These are phyloP conservation scores for Pleurotus giganteus DNA, from an alignment of 768 basidiomycete species.

Conservation along the genomic window DNA sequence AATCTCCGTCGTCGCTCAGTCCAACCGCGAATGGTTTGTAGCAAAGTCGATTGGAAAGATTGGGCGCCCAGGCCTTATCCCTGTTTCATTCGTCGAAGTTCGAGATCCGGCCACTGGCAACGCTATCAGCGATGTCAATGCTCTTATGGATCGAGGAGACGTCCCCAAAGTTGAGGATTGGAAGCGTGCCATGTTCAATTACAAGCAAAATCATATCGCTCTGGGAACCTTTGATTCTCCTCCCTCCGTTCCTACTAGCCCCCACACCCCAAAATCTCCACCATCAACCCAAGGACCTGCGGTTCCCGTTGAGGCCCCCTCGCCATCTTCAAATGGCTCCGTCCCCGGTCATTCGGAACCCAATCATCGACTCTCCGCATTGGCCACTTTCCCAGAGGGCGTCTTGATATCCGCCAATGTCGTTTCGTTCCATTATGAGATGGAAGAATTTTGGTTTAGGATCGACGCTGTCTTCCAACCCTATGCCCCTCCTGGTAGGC, in stretches of 20 bases:
- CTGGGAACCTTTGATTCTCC: conserved; percentile 80
- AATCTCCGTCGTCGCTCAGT: conserved; percentile 96
- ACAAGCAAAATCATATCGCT: conserved; percentile 95
- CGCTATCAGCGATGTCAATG: conserved; percentile 70
- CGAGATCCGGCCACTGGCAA: conserved; percentile 88
- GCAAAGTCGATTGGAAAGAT: conserved; percentile 96
- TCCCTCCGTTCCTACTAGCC: conserved; percentile 43
- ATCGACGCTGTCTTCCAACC: conserved; percentile 89
- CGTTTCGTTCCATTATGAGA: conserved; percentile 96
- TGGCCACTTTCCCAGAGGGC: conserved; percentile 69
- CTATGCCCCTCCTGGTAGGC: conserved; percentile 58
- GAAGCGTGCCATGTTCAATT: conserved; percentile 93
- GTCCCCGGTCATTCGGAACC: conserved; percentile 17
- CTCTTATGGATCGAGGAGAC: conserved; percentile 82
- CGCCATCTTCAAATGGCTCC: conserved; percentile 24
- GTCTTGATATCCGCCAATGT: conserved; percentile 85
- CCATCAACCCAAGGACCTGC: conserved; percentile 16
- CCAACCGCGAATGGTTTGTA: conserved; percentile 99
- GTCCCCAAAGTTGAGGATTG: conserved; percentile 98
- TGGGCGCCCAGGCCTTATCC: conserved; percentile 95
- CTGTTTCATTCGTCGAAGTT: conserved; percentile 95
- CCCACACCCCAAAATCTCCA: conserved; percentile 22
- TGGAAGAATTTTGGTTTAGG: conserved; percentile 97
- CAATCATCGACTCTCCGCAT: conserved; percentile 18
- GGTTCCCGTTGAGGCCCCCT: conserved; percentile 19